Evolutionary conservation across 495 filamentous ascomycete genomes (phyloP).

Genomic region (Delitschia confertaspora): DNA sequence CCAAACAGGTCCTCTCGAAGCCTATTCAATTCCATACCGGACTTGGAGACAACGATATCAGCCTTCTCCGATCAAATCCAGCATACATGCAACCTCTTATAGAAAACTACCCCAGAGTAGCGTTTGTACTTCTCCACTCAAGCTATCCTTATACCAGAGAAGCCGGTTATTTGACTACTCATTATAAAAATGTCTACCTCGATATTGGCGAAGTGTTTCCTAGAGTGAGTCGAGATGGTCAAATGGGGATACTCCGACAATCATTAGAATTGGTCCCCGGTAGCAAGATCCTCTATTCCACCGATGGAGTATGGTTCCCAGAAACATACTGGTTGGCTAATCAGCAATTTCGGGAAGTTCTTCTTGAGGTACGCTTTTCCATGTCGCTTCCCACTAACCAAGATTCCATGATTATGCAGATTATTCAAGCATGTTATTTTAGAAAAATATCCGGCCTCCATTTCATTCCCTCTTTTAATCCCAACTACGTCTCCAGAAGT

Average conservation of each 20-base stretch:
- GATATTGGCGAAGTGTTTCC: conserved; percentile 86
- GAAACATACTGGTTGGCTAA: conserved; percentile 77
- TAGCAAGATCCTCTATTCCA: conserved; percentile 76
- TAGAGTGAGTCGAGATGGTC: conserved; percentile 67
- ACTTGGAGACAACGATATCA: conserved; percentile 76
- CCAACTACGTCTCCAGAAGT: neutral
- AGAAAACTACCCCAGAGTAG: conserved; percentile 54
- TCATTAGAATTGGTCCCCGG: conserved; percentile 68
- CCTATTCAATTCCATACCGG: conserved; percentile 85
- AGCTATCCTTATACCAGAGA: conserved; percentile 79
- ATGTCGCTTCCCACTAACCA: neutral
- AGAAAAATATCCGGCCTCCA: too few species aligned
- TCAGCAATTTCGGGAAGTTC: conserved; percentile 64
- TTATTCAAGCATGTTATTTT: too few species aligned
- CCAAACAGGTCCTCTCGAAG: conserved; percentile 39
- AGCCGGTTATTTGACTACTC: conserved; percentile 69
- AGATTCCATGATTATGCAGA: neutral
- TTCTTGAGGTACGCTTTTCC: conserved; percentile 48
- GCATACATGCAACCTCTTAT: conserved; percentile 71
- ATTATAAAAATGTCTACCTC: conserved; percentile 75
- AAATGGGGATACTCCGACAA: conserved; percentile 64
- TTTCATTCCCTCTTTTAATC: too few species aligned
- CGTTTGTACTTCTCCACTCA: conserved; percentile 74
- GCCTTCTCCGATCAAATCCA: conserved; percentile 60
- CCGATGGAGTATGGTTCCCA: conserved; percentile 74